A percentile compares a stretch with the other conserved stretches of the same genome.
These are phyloP conservation scores for Sphaceloma murrayae DNA, from an alignment of 2,329 filamentous ascomycete genomes.

Conservation along the genomic window DNA sequence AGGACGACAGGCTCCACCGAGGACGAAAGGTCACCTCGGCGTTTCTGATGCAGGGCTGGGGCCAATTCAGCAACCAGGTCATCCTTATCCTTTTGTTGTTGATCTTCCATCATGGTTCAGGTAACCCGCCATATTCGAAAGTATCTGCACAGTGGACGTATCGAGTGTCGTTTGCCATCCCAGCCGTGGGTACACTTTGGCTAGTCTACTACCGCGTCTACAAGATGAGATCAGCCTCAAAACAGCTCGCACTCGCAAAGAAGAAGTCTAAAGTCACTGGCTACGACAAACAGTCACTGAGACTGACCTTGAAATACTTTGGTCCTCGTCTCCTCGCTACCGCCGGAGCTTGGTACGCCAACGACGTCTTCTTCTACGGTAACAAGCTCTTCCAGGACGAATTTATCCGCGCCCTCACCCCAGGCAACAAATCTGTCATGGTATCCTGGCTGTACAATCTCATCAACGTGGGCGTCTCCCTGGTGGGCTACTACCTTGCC, in stretches of 20 bases:
- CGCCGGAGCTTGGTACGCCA: constrained; percentile 84
- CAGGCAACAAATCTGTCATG: constrained; percentile 62
- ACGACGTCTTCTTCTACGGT: constrained; percentile 98
- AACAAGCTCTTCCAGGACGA: constrained; percentile 95
- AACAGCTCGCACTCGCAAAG: constrained; percentile 73
- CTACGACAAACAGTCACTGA: constrained; percentile 79
- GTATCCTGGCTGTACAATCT: constrained; percentile 86
- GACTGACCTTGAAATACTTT: constrained; percentile 70
- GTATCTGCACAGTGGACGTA: constrained; percentile 81
- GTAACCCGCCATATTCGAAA: constrained; percentile 65
- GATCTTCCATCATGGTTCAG: constrained; percentile 74
- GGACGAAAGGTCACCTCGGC: constrained; percentile 91
- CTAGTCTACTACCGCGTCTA: constrained; percentile 91
- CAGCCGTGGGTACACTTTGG: constrained; percentile 84
- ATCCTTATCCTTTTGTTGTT: constrained; percentile 76
- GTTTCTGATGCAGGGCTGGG: constrained; percentile 98
- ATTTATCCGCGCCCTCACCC: constrained; percentile 76
- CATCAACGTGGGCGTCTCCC: constrained; percentile 77
- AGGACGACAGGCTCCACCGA: constrained; percentile 87
- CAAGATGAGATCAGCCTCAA: constrained; percentile 84
- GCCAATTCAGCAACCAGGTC: constrained; percentile 89
- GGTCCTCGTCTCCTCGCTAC: constrained; percentile 80
- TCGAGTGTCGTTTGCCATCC: constrained; percentile 84
- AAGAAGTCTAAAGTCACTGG: constrained; percentile 79
- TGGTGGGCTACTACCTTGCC: constrained; percentile 82